Evolutionary conservation across 306 rosid species (phyloP).

Genomic region (Abrus pulchellus): DNA sequence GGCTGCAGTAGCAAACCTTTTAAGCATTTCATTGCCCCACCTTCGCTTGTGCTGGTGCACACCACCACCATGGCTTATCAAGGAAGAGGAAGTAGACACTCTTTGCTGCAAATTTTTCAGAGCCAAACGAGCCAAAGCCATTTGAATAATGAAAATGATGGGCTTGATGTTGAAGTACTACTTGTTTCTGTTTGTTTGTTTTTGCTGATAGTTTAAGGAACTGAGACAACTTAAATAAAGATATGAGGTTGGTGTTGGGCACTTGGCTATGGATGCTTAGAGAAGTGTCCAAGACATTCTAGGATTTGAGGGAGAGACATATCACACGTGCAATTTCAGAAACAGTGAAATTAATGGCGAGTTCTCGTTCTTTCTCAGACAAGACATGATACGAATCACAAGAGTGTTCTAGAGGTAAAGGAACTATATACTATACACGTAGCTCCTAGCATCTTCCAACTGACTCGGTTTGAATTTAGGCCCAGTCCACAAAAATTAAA

Average conservation of each 20-base stretch:
- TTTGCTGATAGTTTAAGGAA: background rate
- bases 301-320: slow-evolving; percentile 31
- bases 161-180: background rate
- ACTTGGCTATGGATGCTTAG: slow-evolving; percentile 49
- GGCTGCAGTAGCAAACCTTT: slow-evolving; percentile 48
- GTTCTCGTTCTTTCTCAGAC: slow-evolving; percentile 62
- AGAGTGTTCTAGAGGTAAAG: slow-evolving; percentile 50
- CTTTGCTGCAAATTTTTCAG: slow-evolving; percentile 64
- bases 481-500: background rate
- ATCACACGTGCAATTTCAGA: slow-evolving; percentile 16
- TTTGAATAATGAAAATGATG: slow-evolving; percentile 8
- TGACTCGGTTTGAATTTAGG: background rate
- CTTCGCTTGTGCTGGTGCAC: slow-evolving; percentile 51
- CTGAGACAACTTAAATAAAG: slow-evolving; percentile 47
- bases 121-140: slow-evolving; percentile 83
- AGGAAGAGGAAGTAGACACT: slow-evolving; percentile 49
- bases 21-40: slow-evolving; percentile 44
- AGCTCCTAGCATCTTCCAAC: background rate
- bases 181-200: background rate
- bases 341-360: background rate
- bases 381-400: background rate
- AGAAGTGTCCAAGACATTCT: slow-evolving; percentile 65
- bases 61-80: slow-evolving; percentile 23
- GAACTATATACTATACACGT: no score
- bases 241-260: background rate